Base-by-base conservation (phyloP, 352 stramenopile species). In the Globisporangium barbulae region DNA sequence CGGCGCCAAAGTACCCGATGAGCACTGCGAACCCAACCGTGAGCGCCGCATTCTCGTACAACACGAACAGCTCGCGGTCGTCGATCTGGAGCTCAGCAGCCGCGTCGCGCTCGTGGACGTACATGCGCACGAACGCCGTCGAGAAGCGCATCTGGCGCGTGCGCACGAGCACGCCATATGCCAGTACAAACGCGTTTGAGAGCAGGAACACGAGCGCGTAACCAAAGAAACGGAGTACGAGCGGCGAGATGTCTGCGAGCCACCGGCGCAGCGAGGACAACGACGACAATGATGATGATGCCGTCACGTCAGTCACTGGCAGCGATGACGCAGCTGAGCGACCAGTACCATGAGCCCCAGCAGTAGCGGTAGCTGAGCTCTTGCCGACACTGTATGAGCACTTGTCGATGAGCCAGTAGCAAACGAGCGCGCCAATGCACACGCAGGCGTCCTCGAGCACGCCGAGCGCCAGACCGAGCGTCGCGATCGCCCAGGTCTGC, bases 91-190 rank as follows among this genome's bases (percentile, higher is more conserved):
- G 69, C n/a, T 76, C 64, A 0, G 58, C 57, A 7, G 60, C 70
- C 1, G 78, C 76, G 37, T 78, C 73, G 22, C 69, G 54, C 35
- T 84, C 78, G 28, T 75, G 78, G 41, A 83, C 63, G 30, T 75
- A 78, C 62, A 88, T 76, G 45, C 22, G 25, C 22, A 88, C 65
- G 55, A 88, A 83, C 37, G 78, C 73, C 17, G 53, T 61, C 10
- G 70, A 73, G 64, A 88, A 85, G 4, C 81, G 70, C 81, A 90
- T 81, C 53, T 75, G 72, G 1, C 81, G 78, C 57, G 75, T 79
- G 59, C 73, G 76, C 21, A 90, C 44, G 50, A 87, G 76, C 19
- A 88, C 67, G 28, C 74, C 69, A 63, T 90, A 76, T 21, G 69
- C 60, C 48, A 50, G 73, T 13, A 72, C 59, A 4, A 59, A 64